These are phyloP conservation scores for Elsinoe batatas DNA, from an alignment of 2,329 filamentous ascomycete genomes.

Conservation along the genomic window DNA sequence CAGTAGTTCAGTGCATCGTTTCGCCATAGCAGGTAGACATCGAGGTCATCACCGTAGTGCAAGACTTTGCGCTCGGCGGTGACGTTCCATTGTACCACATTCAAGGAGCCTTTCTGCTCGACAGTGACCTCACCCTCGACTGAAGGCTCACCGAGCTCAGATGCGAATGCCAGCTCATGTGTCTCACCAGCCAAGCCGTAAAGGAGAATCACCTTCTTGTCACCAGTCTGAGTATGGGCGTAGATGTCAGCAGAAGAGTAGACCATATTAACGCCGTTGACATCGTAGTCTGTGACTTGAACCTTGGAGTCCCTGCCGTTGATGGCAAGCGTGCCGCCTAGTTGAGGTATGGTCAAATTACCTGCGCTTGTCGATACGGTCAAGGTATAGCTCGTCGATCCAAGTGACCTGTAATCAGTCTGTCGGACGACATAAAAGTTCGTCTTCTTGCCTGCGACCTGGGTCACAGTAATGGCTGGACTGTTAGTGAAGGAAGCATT, in stretches of 20 bases:
- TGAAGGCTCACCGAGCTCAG: constrained; percentile 55
- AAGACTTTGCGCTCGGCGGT: constrained; percentile 44
- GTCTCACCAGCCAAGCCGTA: constrained; percentile 38
- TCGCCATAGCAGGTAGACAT: constrained; percentile 48
- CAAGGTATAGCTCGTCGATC: constrained; percentile 52
- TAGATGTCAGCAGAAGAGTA: constrained; percentile 63
- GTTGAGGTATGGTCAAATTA: constrained; percentile 48
- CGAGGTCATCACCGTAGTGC: constrained; percentile 40
- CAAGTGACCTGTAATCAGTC: constrained; percentile 49
- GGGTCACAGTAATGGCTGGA: not conserved
- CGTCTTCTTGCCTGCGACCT: constrained; percentile 36
- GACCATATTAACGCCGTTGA: constrained; percentile 48
- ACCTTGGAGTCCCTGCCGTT: constrained; percentile 57
- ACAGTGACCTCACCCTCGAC: constrained; percentile 30
- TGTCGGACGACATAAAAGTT: constrained; percentile 59
- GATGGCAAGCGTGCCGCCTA: constrained; percentile 47
- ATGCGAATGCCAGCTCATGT: constrained; percentile 31
- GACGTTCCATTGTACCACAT: constrained; percentile 46
- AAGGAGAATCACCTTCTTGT: constrained; percentile 47
- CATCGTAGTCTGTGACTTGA: constrained; percentile 55
- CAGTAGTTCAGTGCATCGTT: constrained; percentile 61
- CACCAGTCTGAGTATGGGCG: constrained; percentile 55
- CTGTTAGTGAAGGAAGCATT: constrained; percentile 40
- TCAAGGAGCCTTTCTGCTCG: constrained; percentile 35
- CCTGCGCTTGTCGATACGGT: constrained; percentile 50